phyloP scores from a whole-genome alignment of 106 monocot genomes.

The Amphibolis antarctica region DNA sequence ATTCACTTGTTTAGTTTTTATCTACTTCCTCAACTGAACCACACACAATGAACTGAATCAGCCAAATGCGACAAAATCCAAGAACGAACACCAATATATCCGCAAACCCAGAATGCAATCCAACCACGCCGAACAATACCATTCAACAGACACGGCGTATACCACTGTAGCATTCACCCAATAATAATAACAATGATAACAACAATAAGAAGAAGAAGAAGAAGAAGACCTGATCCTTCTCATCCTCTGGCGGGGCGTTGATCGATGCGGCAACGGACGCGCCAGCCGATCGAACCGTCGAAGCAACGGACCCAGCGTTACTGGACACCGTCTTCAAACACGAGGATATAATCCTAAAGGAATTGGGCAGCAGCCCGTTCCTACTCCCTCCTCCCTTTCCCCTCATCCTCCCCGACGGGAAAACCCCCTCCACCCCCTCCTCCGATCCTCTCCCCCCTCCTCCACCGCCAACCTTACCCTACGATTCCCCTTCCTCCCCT shows the following conservation, averaged over 20 bases:
- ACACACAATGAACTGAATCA: too few species aligned
- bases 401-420: background rate
- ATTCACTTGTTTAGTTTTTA: too few species aligned
- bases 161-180: too few species aligned
- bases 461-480: background rate
- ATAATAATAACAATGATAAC: too few species aligned
- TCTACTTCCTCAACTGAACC: too few species aligned
- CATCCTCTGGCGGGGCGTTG: slow-evolving; percentile 39
- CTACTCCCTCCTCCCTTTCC: slow-evolving; percentile 3
- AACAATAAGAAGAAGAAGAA: too few species aligned
- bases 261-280: slow-evolving; percentile 82
- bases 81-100: too few species aligned
- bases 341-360: slow-evolving; percentile 73
- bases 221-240: slow-evolving; percentile 54
- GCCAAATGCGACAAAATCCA: too few species aligned
- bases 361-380: slow-evolving; percentile 68
- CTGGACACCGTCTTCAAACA: slow-evolving; percentile 83
- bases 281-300: slow-evolving; percentile 67
- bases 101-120: too few species aligned
- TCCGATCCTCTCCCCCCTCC: slow-evolving; percentile 8
- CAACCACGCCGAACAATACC: too few species aligned
- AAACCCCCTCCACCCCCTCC: slow-evolving; percentile 1
- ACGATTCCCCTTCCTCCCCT: background rate
- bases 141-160: too few species aligned
- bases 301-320: slow-evolving; percentile 67